Base-by-base conservation (phyloP, 495 filamentous ascomycete species). In the Acidiella bohemica region DNA sequence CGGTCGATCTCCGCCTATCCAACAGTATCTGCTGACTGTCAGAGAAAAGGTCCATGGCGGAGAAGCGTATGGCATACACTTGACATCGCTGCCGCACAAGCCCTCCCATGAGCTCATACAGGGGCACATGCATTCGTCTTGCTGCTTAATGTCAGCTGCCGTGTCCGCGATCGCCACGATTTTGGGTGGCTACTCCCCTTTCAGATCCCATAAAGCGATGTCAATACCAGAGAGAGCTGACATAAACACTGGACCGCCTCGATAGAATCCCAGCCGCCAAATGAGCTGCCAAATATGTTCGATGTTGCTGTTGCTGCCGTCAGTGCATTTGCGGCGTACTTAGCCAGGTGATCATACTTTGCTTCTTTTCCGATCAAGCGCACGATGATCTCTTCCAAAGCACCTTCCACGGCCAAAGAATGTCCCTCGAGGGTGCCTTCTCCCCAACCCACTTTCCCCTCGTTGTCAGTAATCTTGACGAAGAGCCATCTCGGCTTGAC, bases 221-320 rank as follows among this genome's bases (percentile, higher is more conserved):
- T 86, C 82, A 46, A 88, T 76, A 2, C 82, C 82, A 1, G 79
- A 67, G 20, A 87, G 62, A 5, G 82, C 82, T 38, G 75, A 80
- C 80, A 85, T 84, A 49, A 88, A 77, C 16, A 88, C 81, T 0
- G 82, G 79, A 1, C 82, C 82, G n/a, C 82, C 82, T 25, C 81
- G 69, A 58, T 87, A 85, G 60, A 85, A 85, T 14, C 75, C 33
- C 4, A 72, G 63, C 38, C 81, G 70, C 66, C 73, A 83, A 17
- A 70, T 67, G 20, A 65, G 66, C 53, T 88, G 81, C 81, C 81
- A 85, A 44, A 33, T 8, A 17, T 14, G 10, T 33, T 33, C 10
- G 30, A 33, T n/a, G n/a, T n/a, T n/a, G n/a, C n/a, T n/a, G n/a
- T n/a, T n/a, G n/a, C n/a, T n/a, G n/a, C n/a, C n/a, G n/a, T n/a